Conservation (phyloP, 1,139 yeast species). For the Zygoascus hellenicus region DNA sequence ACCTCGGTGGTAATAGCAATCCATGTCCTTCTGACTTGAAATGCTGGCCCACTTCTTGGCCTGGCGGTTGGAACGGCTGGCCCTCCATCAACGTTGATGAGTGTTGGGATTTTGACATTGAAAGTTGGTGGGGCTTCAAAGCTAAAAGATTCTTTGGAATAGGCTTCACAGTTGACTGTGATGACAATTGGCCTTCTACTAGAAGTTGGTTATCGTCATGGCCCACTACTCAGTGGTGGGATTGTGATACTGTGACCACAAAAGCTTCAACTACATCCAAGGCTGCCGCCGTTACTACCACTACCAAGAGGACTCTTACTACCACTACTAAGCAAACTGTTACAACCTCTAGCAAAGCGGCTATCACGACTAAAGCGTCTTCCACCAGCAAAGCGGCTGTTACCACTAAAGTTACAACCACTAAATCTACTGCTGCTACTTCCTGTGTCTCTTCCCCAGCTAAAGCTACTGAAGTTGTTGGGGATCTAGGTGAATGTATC, state of each 20-base stretch:
- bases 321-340: conserved; percentile 13
- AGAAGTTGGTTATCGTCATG: conserved; percentile 6
- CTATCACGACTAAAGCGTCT: conserved; percentile 5
- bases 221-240: conserved; percentile 9
- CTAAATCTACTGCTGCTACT: neutral
- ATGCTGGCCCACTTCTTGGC: conserved; percentile 6
- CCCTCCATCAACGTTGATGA: neutral
- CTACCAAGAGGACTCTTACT: conserved; percentile 7
- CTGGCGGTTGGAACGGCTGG: conserved; percentile 2
- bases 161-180: neutral
- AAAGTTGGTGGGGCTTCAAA: neutral
- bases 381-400: neutral
- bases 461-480: neutral
- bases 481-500: conserved; percentile 8
- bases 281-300: conserved; percentile 1
- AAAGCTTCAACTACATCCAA: neutral
- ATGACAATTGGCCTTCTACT: neutral
- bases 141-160: neutral
- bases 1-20: neutral
- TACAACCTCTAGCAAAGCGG: neutral
- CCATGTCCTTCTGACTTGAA: neutral
- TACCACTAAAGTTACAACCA: neutral
- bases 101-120: neutral
- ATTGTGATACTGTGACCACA: conserved; percentile 5
- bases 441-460: neutral